Evolutionary conservation across 2,329 filamentous ascomycete species (phyloP), one percentile per base, ranked within the genome.

Genomic region (Monosporascus cannonballus): DNA sequence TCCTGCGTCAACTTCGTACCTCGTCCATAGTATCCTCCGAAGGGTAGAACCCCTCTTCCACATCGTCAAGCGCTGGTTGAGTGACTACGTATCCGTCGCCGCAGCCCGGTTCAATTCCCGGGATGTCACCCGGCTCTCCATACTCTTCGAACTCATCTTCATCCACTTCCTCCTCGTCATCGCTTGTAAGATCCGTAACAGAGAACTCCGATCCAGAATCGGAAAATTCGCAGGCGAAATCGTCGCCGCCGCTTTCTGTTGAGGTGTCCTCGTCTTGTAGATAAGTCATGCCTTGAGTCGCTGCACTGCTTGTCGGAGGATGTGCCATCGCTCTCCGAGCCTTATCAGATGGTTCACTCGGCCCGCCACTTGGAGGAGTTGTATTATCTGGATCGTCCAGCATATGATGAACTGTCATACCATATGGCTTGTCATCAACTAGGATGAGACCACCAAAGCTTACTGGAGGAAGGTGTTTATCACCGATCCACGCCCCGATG

Each of bases 401-500:
- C 84, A 97, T 93, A 69, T 97, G 93, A 64, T 97, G 93, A 0
- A 97, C 93, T 22, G 90, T 96, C 89, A 97, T 94, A 14, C 93
- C 93, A 63, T 91, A 94, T 0, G 89, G 83, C 67, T 87, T 85
- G 51, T 88, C 84, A 64, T 97, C 91, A 2, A 97, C 84, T 34
- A 94, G 74, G 41, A 97, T 84, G 4, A 96, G 79, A 8, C 93
- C 93, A 14, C 93, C 93, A 60, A 96, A 91, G 34, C 90, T 95
- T 3, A 96, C 93, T 2, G 93, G 90, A 6, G 92, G 91, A 3
- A 96, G 76, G 65, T 96, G 93, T 45, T 89, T 85, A 58, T 91
- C 84, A 53, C 89, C 87, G 49, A 89, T 85, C 76, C 90, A 96
- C 1, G 92, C 92, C 6, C 93, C 93, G 54, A 97, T 96, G 44